Conservation (phyloP, 192 early-diverging fungal genomes). For the Umbelopsis ramanniana region DNA sequence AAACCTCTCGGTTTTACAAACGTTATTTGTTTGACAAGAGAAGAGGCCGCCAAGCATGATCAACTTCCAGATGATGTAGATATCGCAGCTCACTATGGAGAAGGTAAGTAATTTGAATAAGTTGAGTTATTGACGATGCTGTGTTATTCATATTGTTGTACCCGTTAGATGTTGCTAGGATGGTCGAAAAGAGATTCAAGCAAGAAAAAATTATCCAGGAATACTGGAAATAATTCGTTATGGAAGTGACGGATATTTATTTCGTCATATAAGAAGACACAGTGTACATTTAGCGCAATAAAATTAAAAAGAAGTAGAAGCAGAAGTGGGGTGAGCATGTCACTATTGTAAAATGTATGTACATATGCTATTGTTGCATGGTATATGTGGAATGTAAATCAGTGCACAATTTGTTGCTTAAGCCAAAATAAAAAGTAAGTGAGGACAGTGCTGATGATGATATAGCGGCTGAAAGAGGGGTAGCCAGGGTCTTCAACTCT, state of each 20-base stretch:
- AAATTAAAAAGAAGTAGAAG: background rate
- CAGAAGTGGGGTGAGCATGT: background rate
- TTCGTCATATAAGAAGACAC: background rate
- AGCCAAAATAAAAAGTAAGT: conserved; percentile 16
- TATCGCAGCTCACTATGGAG: conserved; percentile 55
- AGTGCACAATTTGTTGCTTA: conserved; percentile 4
- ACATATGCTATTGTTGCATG: conserved; percentile 4
- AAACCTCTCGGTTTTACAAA: conserved; percentile 74
- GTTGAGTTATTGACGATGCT: background rate
- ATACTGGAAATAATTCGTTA: background rate
- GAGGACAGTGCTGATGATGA: conserved; percentile 2
- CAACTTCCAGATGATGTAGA: conserved; percentile 47
- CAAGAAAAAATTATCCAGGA: conserved; percentile 37
- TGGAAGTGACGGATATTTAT: background rate
- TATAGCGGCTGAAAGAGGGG: background rate
- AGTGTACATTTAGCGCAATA: background rate
- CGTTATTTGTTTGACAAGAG: conserved; percentile 82
- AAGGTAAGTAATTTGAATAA: conserved; percentile 27
- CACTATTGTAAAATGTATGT: background rate
- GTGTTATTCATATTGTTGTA: background rate
- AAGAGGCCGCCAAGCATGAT: conserved; percentile 72
- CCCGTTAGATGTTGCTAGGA: conserved; percentile 45
- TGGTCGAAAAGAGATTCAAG: conserved; percentile 52
- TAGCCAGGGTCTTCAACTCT: conserved; percentile 8
- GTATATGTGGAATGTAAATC: background rate